Base-by-base conservation (phyloP, 2,329 filamentous ascomycete genomes). In the Corynespora cassiicola region DNA sequence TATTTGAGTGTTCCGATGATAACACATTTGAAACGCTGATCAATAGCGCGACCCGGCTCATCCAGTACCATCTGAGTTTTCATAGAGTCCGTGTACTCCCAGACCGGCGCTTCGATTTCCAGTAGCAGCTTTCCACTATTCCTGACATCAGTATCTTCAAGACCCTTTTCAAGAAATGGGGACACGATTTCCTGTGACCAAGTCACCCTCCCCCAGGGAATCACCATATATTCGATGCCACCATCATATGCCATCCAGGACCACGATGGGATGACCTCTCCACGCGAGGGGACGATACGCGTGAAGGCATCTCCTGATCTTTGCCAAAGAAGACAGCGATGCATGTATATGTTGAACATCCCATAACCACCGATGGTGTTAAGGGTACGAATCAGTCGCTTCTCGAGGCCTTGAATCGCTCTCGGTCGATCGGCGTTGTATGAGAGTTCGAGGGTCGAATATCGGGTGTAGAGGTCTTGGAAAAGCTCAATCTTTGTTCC, bases 331-430 rank as follows among this genome's bases (percentile, higher is more conserved):
- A 67, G 41, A 26, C 56, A 58, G 2, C 58, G 45, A 7, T 36
- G 45, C 1, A 63, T 29, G 14, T 45, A 37, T 2, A 47, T 43
- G 15, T 63, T 50, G 21, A 70, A 63, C 9, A 69, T 29, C 0
- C 68, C 67, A 20, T 49, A 63, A 0, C 50, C 58, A 6, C 58
- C 66, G 1, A 25, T 28, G 0, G 54, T 48, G 0, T 45, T 23
- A 3, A 68, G 41, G 4, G 46, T 42, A 0, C 17, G 16, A 1
- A 56, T 33, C 4, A 68, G 44, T 1, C 65, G 50, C 6, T 50
- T 57, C 21, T 67, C 55, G 0, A 70, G 49, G 0, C 62, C 66
- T 1, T 40, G 37, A 5, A 69, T 59, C 0, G 61, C 65, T 3
- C 62, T 27, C 2, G 63, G 55, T 1, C 63, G 47, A 26, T 69